These are phyloP conservation scores for Penicillium vulpinum DNA, from an alignment of 2,329 filamentous ascomycete genomes.

Conservation along the genomic window DNA sequence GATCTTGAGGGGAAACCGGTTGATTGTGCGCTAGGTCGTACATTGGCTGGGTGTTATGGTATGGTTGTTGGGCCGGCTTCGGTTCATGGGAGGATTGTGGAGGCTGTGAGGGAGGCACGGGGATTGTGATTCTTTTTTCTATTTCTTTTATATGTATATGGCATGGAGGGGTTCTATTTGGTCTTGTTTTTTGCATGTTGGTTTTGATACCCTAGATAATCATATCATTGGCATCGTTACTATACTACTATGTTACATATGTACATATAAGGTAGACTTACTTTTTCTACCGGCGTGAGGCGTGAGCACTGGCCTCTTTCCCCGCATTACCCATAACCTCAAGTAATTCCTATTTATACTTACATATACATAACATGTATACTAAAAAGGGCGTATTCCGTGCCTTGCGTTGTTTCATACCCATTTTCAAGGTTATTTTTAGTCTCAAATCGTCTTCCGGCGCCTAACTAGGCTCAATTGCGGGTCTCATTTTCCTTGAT, in stretches of 20 bases:
- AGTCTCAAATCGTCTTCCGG: neutral
- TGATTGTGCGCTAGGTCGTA: slow-evolving; percentile 49
- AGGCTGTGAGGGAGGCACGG: slow-evolving; percentile 29
- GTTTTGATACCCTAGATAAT: slow-evolving; percentile 12
- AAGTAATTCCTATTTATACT: neutral
- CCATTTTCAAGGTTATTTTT: neutral
- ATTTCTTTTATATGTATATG: slow-evolving; percentile 7
- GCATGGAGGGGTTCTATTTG: neutral
- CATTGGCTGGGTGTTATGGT: slow-evolving; percentile 41
- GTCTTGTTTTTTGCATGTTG: slow-evolving; percentile 2
- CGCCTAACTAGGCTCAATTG: neutral
- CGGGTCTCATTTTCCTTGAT: slow-evolving; percentile 3
- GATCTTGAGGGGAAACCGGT: slow-evolving; percentile 54
- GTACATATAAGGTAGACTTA: neutral
- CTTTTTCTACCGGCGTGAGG: neutral
- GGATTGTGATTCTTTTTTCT: slow-evolving; percentile 10
- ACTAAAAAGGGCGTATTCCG: neutral
- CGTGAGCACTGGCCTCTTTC: slow-evolving; percentile 12
- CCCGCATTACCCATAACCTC: slow-evolving; percentile 4
- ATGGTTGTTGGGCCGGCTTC: slow-evolving; percentile 44
- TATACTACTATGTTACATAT: neutral
- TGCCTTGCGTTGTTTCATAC: neutral
- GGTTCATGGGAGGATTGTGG: slow-evolving; percentile 36
- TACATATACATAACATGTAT: too few relatives aligned
- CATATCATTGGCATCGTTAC: slow-evolving; percentile 9